phyloP scores from a whole-genome alignment of 768 basidiomycete species.

The Russula compacta region DNA sequence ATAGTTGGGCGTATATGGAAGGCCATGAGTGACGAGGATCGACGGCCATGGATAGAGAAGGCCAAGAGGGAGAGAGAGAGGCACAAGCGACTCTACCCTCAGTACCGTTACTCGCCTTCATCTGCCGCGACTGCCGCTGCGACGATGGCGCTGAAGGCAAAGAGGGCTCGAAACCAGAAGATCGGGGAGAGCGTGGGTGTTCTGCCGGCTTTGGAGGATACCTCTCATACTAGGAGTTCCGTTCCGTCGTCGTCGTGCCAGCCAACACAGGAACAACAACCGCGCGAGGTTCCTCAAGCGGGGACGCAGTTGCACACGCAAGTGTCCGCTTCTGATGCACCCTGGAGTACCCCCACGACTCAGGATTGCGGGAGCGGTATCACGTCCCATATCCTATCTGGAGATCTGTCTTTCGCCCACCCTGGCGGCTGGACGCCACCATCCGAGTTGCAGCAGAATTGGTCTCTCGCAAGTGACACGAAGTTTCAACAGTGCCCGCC shows the following conservation, averaged over 20 bases:
- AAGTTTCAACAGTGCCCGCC: background rate
- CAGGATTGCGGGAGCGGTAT: background rate
- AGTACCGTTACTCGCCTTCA: slow-evolving; percentile 16
- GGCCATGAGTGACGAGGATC: slow-evolving; percentile 38
- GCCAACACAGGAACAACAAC: background rate
- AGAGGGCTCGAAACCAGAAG: slow-evolving; percentile 1
- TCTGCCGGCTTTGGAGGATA: slow-evolving; percentile 3
- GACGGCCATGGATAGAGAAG: slow-evolving; percentile 42
- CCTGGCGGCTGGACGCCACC: background rate
- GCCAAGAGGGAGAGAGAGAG: slow-evolving; percentile 40
- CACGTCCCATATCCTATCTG: background rate
- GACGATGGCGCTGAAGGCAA: background rate
- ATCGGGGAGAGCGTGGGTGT: slow-evolving; percentile 8
- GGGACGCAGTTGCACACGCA: background rate
- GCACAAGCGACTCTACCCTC: slow-evolving; percentile 35
- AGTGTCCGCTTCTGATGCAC: background rate
- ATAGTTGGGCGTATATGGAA: slow-evolving; percentile 62
- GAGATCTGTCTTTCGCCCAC: background rate
- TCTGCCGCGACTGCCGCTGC: background rate
- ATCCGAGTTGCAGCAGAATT: background rate
- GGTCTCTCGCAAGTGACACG: background rate
- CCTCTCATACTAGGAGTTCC: background rate
- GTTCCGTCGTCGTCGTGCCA: background rate
- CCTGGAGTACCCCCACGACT: background rate
- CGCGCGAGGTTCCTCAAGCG: background rate